Percentiles rank a stretch among this genome's conserved stretches.
Evolutionary conservation across 768 basidiomycete species (phyloP).

Genomic region (Phylloporus scabripes): DNA sequence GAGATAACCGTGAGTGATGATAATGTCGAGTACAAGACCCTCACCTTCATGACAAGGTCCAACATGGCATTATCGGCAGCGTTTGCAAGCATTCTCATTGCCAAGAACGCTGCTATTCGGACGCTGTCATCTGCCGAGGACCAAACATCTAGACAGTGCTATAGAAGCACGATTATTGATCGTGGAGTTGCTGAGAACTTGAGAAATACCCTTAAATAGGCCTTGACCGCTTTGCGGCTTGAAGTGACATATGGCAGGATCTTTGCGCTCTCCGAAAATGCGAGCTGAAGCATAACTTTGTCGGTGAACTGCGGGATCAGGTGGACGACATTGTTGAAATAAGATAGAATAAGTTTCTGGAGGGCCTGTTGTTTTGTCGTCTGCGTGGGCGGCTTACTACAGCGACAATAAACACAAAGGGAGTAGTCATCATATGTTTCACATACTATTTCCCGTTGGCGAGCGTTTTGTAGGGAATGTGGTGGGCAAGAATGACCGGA

Average conservation of each 20-base stretch:
- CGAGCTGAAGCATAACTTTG: slow-evolving; percentile 57
- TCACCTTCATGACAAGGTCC: slow-evolving; percentile 83
- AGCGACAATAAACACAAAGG: not conserved
- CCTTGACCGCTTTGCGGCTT: slow-evolving; percentile 78
- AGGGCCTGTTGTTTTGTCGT: slow-evolving; percentile 77
- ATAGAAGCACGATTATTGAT: not conserved
- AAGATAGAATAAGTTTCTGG: slow-evolving; percentile 83
- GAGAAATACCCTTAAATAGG: slow-evolving; percentile 77
- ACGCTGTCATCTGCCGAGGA: slow-evolving; percentile 73
- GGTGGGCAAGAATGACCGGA: slow-evolving; percentile 81
- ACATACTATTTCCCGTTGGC: slow-evolving; percentile 83
- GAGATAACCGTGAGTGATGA: not conserved
- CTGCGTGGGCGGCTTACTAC: slow-evolving; percentile 82
- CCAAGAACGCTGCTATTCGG: slow-evolving; percentile 81
- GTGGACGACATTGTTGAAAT: slow-evolving; percentile 82
- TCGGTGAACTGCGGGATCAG: slow-evolving; percentile 73
- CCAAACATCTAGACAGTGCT: slow-evolving; percentile 87
- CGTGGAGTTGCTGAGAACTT: not conserved
- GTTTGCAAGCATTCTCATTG: slow-evolving; percentile 73
- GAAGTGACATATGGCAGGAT: slow-evolving; percentile 83
- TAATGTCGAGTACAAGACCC: not conserved
- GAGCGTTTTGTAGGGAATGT: slow-evolving; percentile 81
- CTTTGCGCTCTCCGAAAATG: slow-evolving; percentile 81
- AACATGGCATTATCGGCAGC: slow-evolving; percentile 74
- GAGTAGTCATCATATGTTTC: not conserved